Base-by-base conservation (phyloP, 31 red algal genomes). In the Bonnemaisonia californica region DNA sequence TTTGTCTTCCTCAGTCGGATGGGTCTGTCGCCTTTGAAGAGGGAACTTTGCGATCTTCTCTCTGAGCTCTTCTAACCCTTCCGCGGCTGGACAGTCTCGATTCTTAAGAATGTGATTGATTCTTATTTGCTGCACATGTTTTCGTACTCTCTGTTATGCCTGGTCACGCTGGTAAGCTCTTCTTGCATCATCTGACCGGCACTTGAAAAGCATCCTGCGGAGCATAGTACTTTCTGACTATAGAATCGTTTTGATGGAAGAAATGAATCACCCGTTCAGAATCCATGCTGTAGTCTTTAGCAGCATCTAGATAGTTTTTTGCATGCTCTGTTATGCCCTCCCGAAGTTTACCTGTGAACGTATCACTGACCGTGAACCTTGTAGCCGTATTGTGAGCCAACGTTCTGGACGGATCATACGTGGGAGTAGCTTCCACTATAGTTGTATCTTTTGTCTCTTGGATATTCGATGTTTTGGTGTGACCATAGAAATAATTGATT, bases 241-340 rank as follows among this genome's bases (percentile, higher is more conserved):
- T 69, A 82, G 37, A 74, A 42, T 4, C 79, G 65, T 31, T 74
- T 70, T 21, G 35, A 27, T 82, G 59, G 4, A 82, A 71, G 65
- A 23, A 82, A n/a, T 74, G 9, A 21, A 72, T 22, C 28, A 27
- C 23, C 79, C 54, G 65, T 18, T 37, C 64, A n/a, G n/a, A n/a
- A 45, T 1, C 1, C 9, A 1, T 13, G 1, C 19, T 4, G 24
- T 41, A 72, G 3, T 82, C 64, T 1, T 28, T 22, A 0, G 33
- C 1, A 19, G 48, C 33, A n/a, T 72, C 36, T 3, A 48, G n/a
- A 32, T 82, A 54, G n/a, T 42, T 35, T 31, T 0, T 29, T 23
- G 73, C 41, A 8, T 82, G 45, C 32, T 82, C 79, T 7, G 73
- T 68, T 3, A 82, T 55, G 54, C 47, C 79, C 33, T 82, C 29